Evolutionary conservation across 257 asterid species (phyloP).

Genomic region (Coffea canephora): DNA sequence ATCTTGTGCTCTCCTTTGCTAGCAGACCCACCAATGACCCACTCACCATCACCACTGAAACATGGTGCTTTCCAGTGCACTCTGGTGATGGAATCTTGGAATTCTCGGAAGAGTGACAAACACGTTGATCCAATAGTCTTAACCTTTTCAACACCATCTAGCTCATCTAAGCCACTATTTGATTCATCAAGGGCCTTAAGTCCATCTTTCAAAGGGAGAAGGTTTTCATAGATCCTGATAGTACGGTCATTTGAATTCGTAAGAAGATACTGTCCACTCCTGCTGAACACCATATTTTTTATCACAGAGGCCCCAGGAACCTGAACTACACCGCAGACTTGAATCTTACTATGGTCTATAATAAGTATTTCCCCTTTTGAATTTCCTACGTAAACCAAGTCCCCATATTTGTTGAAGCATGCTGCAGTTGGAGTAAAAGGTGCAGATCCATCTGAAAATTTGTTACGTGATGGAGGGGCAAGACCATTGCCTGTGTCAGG

Average conservation of each 20-base stretch:
- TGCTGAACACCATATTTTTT: slow-evolving; percentile 78
- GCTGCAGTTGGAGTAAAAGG: slow-evolving; percentile 87
- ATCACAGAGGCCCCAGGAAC: slow-evolving; percentile 70
- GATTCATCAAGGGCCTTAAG: slow-evolving; percentile 44
- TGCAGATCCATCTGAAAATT: slow-evolving; percentile 76
- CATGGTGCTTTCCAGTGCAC: slow-evolving; percentile 97
- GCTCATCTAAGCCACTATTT: slow-evolving; percentile 32
- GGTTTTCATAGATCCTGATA: slow-evolving; percentile 73
- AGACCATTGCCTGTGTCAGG: slow-evolving; percentile 49
- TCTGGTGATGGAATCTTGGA: slow-evolving; percentile 83
- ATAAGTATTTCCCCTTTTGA: slow-evolving; percentile 88
- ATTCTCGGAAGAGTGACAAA: slow-evolving; percentile 64
- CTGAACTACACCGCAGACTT: slow-evolving; percentile 56
- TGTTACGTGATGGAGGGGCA: slow-evolving; percentile 55
- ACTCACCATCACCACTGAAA: slow-evolving; percentile 95
- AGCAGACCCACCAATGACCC: slow-evolving; percentile 96
- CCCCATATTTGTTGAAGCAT: slow-evolving; percentile 78
- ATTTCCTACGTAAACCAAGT: slow-evolving; percentile 80
- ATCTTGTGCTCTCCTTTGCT: slow-evolving; percentile 96
- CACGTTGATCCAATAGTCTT: slow-evolving; percentile 68
- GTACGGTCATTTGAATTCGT: slow-evolving; percentile 85
- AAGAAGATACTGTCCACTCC: slow-evolving; percentile 75
- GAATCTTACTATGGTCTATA: slow-evolving; percentile 47
- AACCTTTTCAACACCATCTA: slow-evolving; percentile 57
- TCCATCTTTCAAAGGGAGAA: slow-evolving; percentile 65